Evolutionary conservation across 2,329 filamentous ascomycete species (phyloP).

Genomic region (Pseudogymnoascus destructans): DNA sequence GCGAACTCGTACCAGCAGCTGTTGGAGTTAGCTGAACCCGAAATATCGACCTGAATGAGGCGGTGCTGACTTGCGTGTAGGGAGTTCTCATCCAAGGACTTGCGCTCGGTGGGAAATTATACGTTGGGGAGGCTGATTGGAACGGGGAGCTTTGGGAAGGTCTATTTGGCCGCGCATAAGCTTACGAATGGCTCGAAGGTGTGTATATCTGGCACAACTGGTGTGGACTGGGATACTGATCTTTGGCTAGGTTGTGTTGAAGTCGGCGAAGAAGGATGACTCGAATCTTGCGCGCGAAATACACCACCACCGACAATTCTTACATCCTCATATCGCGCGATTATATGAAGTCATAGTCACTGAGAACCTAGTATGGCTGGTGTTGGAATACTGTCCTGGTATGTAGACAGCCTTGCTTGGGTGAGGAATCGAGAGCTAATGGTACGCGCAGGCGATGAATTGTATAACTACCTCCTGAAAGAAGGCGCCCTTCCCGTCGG

Average conservation of each 20-base stretch:
- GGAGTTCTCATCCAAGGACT: conserved; percentile 85
- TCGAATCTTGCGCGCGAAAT: conserved; percentile 94
- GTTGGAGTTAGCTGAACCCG: conserved; percentile 58
- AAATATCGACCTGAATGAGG: not conserved
- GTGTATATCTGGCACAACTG: conserved; percentile 20
- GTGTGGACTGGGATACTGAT: conserved; percentile 11
- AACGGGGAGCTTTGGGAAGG: conserved; percentile 96
- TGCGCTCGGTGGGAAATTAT: conserved; percentile 91
- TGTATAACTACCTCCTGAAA: conserved; percentile 88
- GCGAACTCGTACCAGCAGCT: conserved; percentile 93
- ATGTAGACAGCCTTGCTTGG: conserved; percentile 24
- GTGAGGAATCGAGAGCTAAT: conserved; percentile 22
- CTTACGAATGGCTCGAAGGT: conserved; percentile 98
- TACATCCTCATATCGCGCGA: conserved; percentile 92
- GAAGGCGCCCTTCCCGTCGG: conserved; percentile 71
- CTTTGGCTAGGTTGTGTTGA: conserved; percentile 70
- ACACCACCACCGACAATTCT: conserved; percentile 94
- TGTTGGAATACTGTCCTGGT: conserved; percentile 92
- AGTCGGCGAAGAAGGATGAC: conserved; percentile 92
- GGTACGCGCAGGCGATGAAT: conserved; percentile 62
- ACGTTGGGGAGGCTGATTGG: conserved; percentile 82
- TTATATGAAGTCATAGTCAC: conserved; percentile 98
- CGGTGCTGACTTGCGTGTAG: conserved; percentile 34
- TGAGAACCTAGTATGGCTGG: conserved; percentile 87
- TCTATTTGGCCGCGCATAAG: conserved; percentile 91